These are phyloP conservation scores for Metschnikowia gelsemii DNA, from an alignment of 805 yeast genomes.

Conservation along the genomic window DNA sequence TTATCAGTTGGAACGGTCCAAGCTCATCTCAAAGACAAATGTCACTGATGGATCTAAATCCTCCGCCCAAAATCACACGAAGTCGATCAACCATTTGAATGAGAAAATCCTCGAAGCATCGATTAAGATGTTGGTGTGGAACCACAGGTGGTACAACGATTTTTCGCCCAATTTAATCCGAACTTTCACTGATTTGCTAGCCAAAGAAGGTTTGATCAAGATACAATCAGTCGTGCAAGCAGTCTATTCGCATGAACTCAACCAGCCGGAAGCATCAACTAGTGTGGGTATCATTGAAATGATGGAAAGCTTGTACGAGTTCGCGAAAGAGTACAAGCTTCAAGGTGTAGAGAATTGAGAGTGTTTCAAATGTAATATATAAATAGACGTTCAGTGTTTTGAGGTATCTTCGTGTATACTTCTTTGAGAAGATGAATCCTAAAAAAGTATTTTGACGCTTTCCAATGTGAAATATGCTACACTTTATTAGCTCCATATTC, in stretches of 20 bases:
- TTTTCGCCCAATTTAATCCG: slow-evolving; percentile 69
- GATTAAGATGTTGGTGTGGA: slow-evolving; percentile 91
- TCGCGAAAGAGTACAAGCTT: slow-evolving; percentile 45
- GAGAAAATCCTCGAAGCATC: slow-evolving; percentile 62
- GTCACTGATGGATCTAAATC: slow-evolving; percentile 12
- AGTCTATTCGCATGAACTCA: slow-evolving; percentile 46
- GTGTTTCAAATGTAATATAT: background rate
- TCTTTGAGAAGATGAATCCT: no score
- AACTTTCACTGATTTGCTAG: slow-evolving; percentile 59
- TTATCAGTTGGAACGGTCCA: slow-evolving; percentile 52
- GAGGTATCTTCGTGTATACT: no score
- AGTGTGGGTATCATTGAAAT: slow-evolving; percentile 51
- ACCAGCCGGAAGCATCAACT: slow-evolving; percentile 24
- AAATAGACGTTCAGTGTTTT: background rate
- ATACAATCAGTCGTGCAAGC: slow-evolving; percentile 71
- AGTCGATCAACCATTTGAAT: slow-evolving; percentile 45
- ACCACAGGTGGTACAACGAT: slow-evolving; percentile 95
- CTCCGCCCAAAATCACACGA: slow-evolving; percentile 35
- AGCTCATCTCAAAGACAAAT: slow-evolving; percentile 28
- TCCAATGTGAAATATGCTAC: no score
- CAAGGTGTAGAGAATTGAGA: slow-evolving; percentile 39
- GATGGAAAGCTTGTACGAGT: slow-evolving; percentile 51
- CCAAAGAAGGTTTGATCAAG: slow-evolving; percentile 76
- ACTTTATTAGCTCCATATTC: background rate
- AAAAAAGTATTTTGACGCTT: no score